A percentile compares a stretch with the other conserved stretches of the same genome.
Evolutionary conservation across 2,329 filamentous ascomycete genomes (phyloP).

Genomic region (Beauveria scarabaeidicola): DNA sequence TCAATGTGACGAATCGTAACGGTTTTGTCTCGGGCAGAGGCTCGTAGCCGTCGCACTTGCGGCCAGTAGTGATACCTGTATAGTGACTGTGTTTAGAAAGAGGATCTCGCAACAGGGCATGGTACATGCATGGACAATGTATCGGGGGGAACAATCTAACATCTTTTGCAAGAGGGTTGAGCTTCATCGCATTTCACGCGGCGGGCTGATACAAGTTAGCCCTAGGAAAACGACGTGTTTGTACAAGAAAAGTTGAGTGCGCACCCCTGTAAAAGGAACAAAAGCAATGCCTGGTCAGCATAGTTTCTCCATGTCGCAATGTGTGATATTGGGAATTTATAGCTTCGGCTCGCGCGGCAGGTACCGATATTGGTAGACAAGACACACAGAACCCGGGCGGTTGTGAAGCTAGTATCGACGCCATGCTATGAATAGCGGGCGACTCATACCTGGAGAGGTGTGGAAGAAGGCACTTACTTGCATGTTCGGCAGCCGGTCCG

Average conservation of each 20-base stretch:
- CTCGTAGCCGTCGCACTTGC: conserved; percentile 9
- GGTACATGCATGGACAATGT: not conserved
- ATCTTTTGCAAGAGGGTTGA: conserved; percentile 10
- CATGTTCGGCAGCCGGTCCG: conserved; percentile 11
- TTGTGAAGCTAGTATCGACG: not conserved
- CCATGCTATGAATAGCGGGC: not conserved
- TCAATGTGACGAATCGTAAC: conserved; percentile 3
- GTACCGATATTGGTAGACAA: not conserved
- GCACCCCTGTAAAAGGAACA: not conserved
- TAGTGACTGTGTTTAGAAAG: not conserved
- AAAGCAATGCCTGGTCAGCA: not conserved
- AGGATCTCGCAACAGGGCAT: not conserved
- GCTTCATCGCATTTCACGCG: conserved; percentile 10
- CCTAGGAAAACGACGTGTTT: not conserved
- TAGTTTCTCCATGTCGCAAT: not conserved
- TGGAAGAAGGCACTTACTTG: conserved; percentile 7
- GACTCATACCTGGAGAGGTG: not conserved
- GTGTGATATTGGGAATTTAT: not conserved
- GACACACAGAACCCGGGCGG: not conserved
- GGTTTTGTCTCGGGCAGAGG: not conserved
- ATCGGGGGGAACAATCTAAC: not conserved
- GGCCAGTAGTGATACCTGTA: conserved; percentile 5
- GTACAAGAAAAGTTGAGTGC: not conserved
- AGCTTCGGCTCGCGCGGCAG: not conserved
- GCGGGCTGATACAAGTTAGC: not conserved